phyloP scores from a whole-genome alignment of 208 protist species.

The Crithidia bombi region DNA sequence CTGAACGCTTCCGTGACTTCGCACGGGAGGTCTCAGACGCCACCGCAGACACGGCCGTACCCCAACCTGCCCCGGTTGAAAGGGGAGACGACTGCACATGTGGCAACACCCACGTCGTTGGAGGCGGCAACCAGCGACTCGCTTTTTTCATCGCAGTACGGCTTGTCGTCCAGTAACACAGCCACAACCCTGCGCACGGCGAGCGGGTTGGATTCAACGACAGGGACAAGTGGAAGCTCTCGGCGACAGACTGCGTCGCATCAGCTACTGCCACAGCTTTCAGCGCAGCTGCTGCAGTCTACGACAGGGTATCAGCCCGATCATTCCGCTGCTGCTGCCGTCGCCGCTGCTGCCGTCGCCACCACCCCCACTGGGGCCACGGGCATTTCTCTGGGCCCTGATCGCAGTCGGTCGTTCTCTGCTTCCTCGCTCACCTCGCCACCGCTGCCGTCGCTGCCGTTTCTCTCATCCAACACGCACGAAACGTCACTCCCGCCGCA shows the following conservation, averaged over 20 bases:
- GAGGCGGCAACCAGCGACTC: not conserved
- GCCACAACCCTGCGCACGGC: not conserved
- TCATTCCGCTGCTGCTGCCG: not conserved
- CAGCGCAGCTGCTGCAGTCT: not conserved
- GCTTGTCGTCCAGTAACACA: not conserved
- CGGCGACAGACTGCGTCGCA: not conserved
- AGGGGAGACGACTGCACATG: not conserved
- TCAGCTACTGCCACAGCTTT: not conserved
- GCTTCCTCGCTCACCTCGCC: conserved; percentile 1
- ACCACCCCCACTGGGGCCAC: not conserved
- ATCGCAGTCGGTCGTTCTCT: not conserved
- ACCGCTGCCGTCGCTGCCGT: not conserved
- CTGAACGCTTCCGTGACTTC: not conserved
- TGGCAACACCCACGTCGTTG: not conserved
- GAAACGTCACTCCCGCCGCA: not conserved
- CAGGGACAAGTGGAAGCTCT: not conserved
- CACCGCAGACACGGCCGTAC: too few species aligned
- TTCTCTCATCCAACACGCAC: not conserved
- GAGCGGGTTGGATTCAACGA: not conserved
- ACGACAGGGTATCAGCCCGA: not conserved
- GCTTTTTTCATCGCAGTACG: not conserved
- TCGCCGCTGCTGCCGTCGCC: not conserved
- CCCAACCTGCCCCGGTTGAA: not conserved
- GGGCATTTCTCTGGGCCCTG: not conserved
- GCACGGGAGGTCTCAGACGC: too few species aligned